Base-by-base conservation (phyloP, 202 grass and related monocot genomes). In the Alloteropsis angusta region DNA sequence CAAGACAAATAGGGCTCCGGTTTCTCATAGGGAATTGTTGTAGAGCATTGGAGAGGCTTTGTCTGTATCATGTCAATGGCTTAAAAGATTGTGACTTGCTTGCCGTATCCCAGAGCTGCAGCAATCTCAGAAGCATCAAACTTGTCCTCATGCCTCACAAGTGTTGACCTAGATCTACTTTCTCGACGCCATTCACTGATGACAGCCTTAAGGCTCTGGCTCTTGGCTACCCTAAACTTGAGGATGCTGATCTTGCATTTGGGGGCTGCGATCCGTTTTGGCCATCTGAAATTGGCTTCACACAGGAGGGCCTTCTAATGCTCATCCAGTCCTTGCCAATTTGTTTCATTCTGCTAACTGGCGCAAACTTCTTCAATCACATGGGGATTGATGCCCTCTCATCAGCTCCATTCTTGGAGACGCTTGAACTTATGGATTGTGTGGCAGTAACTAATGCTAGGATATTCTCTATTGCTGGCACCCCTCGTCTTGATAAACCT, bases 91-190 rank as follows among this genome's bases (percentile, higher is more conserved):
- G 19, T 19, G 83, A 97, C 50, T 66, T 89, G 65, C 78, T 93
- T 32, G 6, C 58, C 16, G 26, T 97, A 41, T 83, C 84, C 81
- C 74, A 83, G 62, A 88, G 5, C 19, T 90, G 85, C 8, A 52
- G 41, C 34, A 89, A 87, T 65, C 83, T 92, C 38, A 92, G n/a
- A 88, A 77, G 62, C 66, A 71, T 96, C 42, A 84, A 79, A 43
- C 25, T 96, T 57, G 48, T 43, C 6, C 28, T 87, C 28, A 65
- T 61, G 30, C 79, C 85, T 19, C 26, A 68, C 35, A 42, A 62
- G 25, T 16, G 13, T 65, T 32, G 60, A 26, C n/a, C 21, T 59
- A 10, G 2, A 23, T 38, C 37, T 38, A 38, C 5, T 35, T 55
- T 72, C 55, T 61, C n/a, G 37, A 67, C 80, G 0, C 11, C 62